Percentiles rank a stretch among this genome's conserved stretches.
Conservation (phyloP, 352 stramenopile genomes). For the Pythium volutum region DNA sequence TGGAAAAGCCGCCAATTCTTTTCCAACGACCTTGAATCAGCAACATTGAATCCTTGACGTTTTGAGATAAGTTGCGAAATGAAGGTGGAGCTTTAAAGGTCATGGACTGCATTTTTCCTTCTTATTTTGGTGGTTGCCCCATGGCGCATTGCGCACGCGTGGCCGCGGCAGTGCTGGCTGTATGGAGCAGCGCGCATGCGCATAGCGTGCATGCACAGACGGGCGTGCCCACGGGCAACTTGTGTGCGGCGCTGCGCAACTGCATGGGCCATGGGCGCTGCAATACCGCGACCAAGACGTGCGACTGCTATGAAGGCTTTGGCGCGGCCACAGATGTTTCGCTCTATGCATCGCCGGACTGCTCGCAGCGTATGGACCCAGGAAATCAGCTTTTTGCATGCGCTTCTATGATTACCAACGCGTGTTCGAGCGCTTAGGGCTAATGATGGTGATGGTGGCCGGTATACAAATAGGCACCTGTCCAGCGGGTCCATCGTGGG, state of each 20-base stretch:
- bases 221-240: conserved; percentile 52
- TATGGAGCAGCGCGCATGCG: not conserved
- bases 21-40: not conserved
- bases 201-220: conserved; percentile 29
- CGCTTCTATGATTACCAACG: conserved; percentile 10
- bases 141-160: not conserved
- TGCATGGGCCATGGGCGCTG: conserved; percentile 90
- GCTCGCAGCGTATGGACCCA: conserved; percentile 52
- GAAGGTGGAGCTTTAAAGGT: not conserved
- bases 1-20: conserved; percentile 22
- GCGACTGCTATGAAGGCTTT: conserved; percentile 87
- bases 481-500: conserved; percentile 61
- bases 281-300: conserved; percentile 79
- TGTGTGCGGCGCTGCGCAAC: conserved; percentile 77
- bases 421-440: conserved; percentile 4
- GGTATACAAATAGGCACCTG: conserved; percentile 62
- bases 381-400: not conserved
- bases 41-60: not conserved
- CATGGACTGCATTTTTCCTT: not conserved
- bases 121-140: no score
- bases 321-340: conserved; percentile 79
- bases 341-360: conserved; percentile 79
- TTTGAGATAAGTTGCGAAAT: not conserved
- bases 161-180: not conserved
- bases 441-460: conserved; percentile 1